Base-by-base conservation (phyloP, 208 protist genomes). In the Vickermania spadyakhi region DNA sequence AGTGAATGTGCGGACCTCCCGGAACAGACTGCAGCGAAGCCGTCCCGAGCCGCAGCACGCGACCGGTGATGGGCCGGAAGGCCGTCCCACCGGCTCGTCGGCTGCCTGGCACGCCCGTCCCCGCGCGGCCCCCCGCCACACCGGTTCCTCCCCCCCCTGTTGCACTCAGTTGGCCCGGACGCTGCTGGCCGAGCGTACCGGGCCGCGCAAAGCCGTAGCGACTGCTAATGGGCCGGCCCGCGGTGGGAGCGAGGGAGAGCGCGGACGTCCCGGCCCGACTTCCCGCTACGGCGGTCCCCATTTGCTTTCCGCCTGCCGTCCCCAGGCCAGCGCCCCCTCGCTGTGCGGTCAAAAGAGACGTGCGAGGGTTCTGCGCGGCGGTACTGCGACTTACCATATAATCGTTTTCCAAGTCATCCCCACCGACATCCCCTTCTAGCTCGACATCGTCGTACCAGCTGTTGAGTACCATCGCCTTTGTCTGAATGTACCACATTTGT, bases 381-480 rank as follows among this genome's bases (percentile, higher is more conserved):
- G 36, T 45, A 45, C 36, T 45, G 36, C 36, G 36, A 26, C 86
- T 82, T 2, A 90, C 83, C 1, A 95, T 78, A 26, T 97, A 87
- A 60, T 94, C 84, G 3, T 74, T 81, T 56, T 98, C 96, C 27
- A 98, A 77, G 27, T 95, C 71, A 28, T 98, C 89, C 42, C 93
- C 90, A 2, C 96, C 73, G 42, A 90, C 96, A 72, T 98, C 88
- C 62, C 97, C 95, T 42, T 97, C 96, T 54, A 98, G 73, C 28
- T 98, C 96, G n/a, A 87, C 75, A 67, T 98, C 96, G 66, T 98
- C 94, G 64, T 96, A 96, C 81, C 82, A 98, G 60, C 77, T 91
- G 61, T 94, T 87, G 58, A 81, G 68, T 41, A 94, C 93, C 45
- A 98, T 77, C 3, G 93, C 84, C 31, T 83, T 79, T 3, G 80